phyloP scores from a whole-genome alignment of 129 eudicot species.

The Pseudognaphalium luteoalbum region DNA sequence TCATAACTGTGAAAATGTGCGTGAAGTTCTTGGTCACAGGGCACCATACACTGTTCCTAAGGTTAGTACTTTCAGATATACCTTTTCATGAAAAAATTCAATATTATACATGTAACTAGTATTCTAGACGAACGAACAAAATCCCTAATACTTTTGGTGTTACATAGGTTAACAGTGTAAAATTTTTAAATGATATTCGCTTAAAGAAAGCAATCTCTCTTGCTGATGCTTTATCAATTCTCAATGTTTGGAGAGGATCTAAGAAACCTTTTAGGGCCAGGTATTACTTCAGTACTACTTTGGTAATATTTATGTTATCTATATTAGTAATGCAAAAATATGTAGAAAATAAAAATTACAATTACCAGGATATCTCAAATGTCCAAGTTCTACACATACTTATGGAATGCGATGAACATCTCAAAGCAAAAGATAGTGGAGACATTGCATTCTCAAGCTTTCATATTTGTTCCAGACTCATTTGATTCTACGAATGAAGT shows the following conservation, averaged over 20 bases:
- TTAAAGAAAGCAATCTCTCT: slow-evolving; percentile 53
- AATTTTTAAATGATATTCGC: slow-evolving; percentile 56
- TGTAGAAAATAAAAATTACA: not conserved
- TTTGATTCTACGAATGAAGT: slow-evolving; percentile 38
- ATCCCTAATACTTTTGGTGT: not conserved
- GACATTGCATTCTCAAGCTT: slow-evolving; percentile 50
- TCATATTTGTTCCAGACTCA: slow-evolving; percentile 62
- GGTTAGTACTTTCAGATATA: slow-evolving; percentile 37
- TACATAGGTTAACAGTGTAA: slow-evolving; percentile 51
- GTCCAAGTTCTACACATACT: slow-evolving; percentile 61
- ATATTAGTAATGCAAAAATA: too few species aligned
- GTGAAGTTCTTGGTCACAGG: slow-evolving; percentile 52
- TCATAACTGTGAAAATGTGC: slow-evolving; percentile 62
- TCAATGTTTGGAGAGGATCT: slow-evolving; percentile 53
- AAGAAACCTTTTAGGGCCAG: slow-evolving; percentile 60
- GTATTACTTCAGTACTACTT: slow-evolving; percentile 30
- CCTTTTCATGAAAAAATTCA: too few species aligned
- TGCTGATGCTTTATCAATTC: slow-evolving; percentile 58
- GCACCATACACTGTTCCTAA: slow-evolving; percentile 73
- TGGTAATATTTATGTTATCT: too few species aligned
- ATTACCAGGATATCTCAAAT: slow-evolving; percentile 68
- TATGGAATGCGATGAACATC: slow-evolving; percentile 58
- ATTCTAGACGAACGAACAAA: too few species aligned
- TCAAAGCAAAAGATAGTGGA: slow-evolving; percentile 51
- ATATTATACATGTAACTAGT: too few species aligned